Evolutionary conservation across 2,329 filamentous ascomycete genomes (phyloP), one percentile per base, ranked within the genome.

Genomic region (Fusarium nematophilum): DNA sequence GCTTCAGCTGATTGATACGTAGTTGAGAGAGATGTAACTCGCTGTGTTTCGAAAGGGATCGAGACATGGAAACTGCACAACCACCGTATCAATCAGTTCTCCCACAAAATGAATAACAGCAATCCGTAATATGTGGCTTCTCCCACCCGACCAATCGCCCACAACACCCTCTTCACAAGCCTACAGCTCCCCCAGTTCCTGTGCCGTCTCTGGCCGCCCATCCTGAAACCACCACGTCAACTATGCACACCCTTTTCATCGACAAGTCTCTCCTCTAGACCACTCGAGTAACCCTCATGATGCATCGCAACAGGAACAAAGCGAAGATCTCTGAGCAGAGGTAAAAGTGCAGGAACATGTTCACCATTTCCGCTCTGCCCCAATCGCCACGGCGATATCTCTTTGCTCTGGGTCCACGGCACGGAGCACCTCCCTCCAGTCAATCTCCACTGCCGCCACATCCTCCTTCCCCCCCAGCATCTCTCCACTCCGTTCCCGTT

Each of bases 391-490:
- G 14, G 68, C 63, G 1, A 68, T 63, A 27, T 65, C 66, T 48
- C 55, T 70, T 27, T 65, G 70, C 13, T 72, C 70, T 1, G 71
- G 71, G 31, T 73, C 72, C 40, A 72, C 62, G 30, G 65, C 62
- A n/a, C 62, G 65, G 30, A 73, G 58, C 37, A 75, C 66, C 42
- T 59, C 62, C 31, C 64, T 66, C 73, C 73, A 75, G 59, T 73
- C 71, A 31, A 78, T 54, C 46, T 63, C 64, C 43, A 68, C 36
- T n/a, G n/a, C n/a, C 42, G 31, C 43, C 42, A 17, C 42, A n/a
- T 17, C 31, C 45, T 25, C 33, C 38, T 27, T 44, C 34, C 11
- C 33, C n/a, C 39, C 33, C 2, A 9, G 27, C 30, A 14, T 23
- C 29, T 38, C 51, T n/a, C 10, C 11, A n/a, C 9, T 39, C 29